Base-by-base conservation (phyloP, 1,284 basidiomycete species). In the Ceratobasidium sp. region DNA sequence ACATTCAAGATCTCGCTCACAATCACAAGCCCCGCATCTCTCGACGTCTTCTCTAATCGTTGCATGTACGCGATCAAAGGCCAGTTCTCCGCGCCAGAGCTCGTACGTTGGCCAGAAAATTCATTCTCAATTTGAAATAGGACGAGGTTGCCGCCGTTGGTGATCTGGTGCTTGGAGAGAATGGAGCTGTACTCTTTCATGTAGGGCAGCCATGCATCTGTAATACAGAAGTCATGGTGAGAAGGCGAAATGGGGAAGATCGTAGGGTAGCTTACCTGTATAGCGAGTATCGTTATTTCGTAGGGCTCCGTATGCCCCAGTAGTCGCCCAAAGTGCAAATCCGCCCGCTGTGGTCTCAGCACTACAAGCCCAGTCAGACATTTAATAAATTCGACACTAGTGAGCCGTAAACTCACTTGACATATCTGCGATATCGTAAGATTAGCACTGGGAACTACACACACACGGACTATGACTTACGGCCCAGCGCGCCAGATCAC, bases 81-180 rank as follows among this genome's bases (percentile, higher is more conserved):
- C 72, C 72, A 73, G 28, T 73, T 73, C 23, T 57, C 62, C 63
- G 72, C 46, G 23, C 70, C 70, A 6, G 70, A 54, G 61, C 58
- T 58, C 52, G 57, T 62, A 14, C 72, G 67, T n/a, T 70, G 67
- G 18, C 67, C 67, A 9, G 67, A 18, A n/a, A 70, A 58, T 21
- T 70, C 67, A 28, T 73, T 73, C 58, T 73, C 73, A 38, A 73
- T 59, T 44, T 73, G 73, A 49, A 69, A 73, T 47, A 73, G 38
- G 9, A 73, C 35, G 26, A 73, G 57, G 55, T 73, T 73, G 14
- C 73, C 73, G 21, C 73, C 73, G 52, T 64, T 63, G 30, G 73
- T 73, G 38, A 73, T 43, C 26, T 61, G 63, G 49, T 73, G 73
- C 49, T 73, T 73, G 11, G 64, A 57, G 1, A 73, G 64, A 11